Evolutionary conservation across 139 green algal genomes (phyloP).

Genomic region (Picochlorum sp.): DNA sequence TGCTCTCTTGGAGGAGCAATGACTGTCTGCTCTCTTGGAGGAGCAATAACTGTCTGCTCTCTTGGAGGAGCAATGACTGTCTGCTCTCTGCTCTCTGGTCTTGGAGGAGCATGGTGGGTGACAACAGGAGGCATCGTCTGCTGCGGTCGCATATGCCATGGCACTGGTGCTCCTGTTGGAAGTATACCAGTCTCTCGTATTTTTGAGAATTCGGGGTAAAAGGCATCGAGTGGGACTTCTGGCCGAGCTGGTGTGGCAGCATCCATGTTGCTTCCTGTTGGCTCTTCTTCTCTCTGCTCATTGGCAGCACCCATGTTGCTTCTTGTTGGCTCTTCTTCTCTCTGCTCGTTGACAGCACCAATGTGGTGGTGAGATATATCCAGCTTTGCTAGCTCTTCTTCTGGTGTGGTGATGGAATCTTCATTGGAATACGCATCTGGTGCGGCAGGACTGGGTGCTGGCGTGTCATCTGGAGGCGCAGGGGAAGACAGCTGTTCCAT

Average conservation of each 20-base stretch:
- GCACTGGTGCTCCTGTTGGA: constrained; percentile 21
- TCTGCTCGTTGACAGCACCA: not conserved
- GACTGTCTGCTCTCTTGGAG: too few relatives aligned
- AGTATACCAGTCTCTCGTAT: constrained; percentile 30
- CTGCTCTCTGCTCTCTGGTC: too few relatives aligned
- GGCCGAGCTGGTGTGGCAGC: not conserved
- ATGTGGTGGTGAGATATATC: too few relatives aligned
- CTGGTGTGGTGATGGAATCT: too few relatives aligned
- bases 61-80: not conserved
- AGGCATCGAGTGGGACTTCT: constrained; percentile 9
- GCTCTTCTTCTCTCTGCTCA: not conserved
- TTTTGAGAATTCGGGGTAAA: constrained; percentile 30
- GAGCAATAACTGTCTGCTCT: too few relatives aligned
- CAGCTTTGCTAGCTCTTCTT: too few relatives aligned
- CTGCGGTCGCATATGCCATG: not conserved
- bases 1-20: not conserved
- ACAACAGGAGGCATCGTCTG: not conserved
- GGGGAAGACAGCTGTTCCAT: too few relatives aligned
- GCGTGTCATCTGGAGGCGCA: too few relatives aligned
- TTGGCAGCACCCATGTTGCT: too few relatives aligned
- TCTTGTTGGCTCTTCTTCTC: not conserved
- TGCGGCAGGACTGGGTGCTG: too few relatives aligned
- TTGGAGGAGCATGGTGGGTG: too few relatives aligned
- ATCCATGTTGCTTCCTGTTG: not conserved
- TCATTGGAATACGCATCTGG: too few relatives aligned